phyloP scores from a whole-genome alignment of 108 stramenopile species.

The Discostella stelligeroides region DNA sequence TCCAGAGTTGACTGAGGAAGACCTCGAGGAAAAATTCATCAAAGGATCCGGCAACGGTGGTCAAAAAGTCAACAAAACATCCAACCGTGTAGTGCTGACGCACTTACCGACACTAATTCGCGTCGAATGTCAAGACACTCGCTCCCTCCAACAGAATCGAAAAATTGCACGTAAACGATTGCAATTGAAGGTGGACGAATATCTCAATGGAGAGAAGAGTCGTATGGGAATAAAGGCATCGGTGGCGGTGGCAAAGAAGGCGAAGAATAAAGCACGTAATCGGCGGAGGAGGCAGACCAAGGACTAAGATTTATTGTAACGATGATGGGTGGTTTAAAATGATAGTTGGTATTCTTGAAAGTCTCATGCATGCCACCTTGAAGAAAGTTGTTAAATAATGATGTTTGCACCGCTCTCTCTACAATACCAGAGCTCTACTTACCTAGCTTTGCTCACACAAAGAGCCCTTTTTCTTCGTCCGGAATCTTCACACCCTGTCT shows the following conservation, averaged over 20 bases:
- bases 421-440: too few species aligned
- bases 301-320: conserved; percentile 5
- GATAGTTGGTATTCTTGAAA: too few species aligned
- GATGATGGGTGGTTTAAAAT: too few species aligned
- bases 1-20: conserved; percentile 47
- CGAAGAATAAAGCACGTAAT: conserved; percentile 72
- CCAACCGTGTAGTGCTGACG: conserved; percentile 74
- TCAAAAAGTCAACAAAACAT: conserved; percentile 92
- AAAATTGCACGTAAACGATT: conserved; percentile 88
- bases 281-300: conserved; percentile 58
- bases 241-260: conserved; percentile 64
- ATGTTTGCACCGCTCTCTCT: too few species aligned
- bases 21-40: conserved; percentile 78
- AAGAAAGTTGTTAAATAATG: too few species aligned
- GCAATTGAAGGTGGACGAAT: conserved; percentile 76
- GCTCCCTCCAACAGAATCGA: conserved; percentile 87
- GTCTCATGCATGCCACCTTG: too few species aligned
- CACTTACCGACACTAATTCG: conserved; percentile 75
- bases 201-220: conserved; percentile 75
- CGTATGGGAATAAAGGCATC: conserved; percentile 53
- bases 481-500: too few species aligned
- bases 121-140: conserved; percentile 88
- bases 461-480: too few species aligned
- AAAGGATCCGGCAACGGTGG: conserved; percentile 83
- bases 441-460: too few species aligned